Evolutionary conservation across 441 rosid genomes (phyloP), one percentile per base, ranked within the genome.

Genomic region (Populus hybrid): DNA sequence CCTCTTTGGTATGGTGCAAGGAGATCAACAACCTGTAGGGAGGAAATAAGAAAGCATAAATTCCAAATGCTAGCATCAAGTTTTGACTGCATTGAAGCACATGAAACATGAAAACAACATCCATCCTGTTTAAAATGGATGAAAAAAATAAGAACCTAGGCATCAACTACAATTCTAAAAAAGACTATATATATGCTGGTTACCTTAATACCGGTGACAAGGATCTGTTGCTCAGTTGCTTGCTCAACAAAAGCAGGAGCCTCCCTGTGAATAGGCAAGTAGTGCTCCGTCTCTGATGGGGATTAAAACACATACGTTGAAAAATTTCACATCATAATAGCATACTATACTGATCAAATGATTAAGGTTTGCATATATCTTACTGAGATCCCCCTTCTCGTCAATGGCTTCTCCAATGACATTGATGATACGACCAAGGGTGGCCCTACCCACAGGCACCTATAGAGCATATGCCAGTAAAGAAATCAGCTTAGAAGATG

Each of bases 131-230:
- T 11, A 61, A 3, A 7, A 5, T 38, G 16, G 6, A 35, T 59
- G 10, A 3, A 50, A 32, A 20, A 71, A 61, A 26, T 1, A 16
- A 18, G 61, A 53, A 5, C 61, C 21, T 53, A 5, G 21, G 61
- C n/a, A 16, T 53, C 61, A 53, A 53, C 61, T 53, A 18, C 8
- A 53, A 53, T 53, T 53, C 21, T 53, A 53, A 5, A 53, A 18
- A 53, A 53, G 61, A 32, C 34, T 53, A 67, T 30, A 67, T 38
- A 73, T 38, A 73, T 3, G 67, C 64, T 3, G 67, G 14, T 32
- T 85, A 94, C 99, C 97, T 94, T 94, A 61, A 94, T 94, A 78
- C 98, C 99, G 69, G 99, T 94, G 2, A 94, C 99, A 61, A 94
- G 93, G 59, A 94, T 91, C 83, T 94, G 88, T 64, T 94, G 99